Conservation (phyloP, 257 asterid species). For the Salvia rosmarinus region DNA sequence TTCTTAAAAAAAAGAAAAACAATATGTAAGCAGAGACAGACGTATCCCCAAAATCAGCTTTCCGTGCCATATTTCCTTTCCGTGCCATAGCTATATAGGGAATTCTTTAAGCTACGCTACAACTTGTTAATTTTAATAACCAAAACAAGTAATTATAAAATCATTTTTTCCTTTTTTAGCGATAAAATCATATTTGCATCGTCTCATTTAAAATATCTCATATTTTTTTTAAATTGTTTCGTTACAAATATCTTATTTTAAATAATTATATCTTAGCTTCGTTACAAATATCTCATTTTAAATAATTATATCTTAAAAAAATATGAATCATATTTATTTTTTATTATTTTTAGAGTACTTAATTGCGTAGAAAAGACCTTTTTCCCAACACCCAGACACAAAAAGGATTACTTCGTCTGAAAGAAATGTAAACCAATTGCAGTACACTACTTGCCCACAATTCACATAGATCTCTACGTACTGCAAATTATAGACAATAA, state of each 20-base stretch:
- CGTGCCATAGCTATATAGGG: background rate
- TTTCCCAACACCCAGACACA: background rate
- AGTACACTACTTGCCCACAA: background rate
- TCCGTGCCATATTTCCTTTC: background rate
- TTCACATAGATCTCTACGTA: background rate
- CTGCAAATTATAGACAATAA: too few species aligned
- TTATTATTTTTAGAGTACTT: too few species aligned
- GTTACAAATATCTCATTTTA: too few species aligned
- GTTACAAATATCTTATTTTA: too few species aligned
- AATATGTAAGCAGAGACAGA: too few species aligned
- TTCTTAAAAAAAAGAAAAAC: too few species aligned
- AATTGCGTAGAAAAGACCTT: background rate
- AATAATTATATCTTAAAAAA: too few species aligned
- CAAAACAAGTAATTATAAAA: background rate
- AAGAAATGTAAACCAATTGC: background rate
- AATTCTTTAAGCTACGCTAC: background rate
- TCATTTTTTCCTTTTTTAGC: background rate
- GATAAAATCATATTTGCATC: too few species aligned
- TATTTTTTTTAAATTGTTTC: too few species aligned
- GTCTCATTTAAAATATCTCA: too few species aligned
- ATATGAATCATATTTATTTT: too few species aligned
- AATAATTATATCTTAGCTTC: too few species aligned
- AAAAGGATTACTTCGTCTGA: constrained; percentile 12
- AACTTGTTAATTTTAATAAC: background rate
- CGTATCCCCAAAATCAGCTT: constrained; percentile 4